phyloP scores from a whole-genome alignment of 257 asterid species.

The Solanum corneliomulleri region DNA sequence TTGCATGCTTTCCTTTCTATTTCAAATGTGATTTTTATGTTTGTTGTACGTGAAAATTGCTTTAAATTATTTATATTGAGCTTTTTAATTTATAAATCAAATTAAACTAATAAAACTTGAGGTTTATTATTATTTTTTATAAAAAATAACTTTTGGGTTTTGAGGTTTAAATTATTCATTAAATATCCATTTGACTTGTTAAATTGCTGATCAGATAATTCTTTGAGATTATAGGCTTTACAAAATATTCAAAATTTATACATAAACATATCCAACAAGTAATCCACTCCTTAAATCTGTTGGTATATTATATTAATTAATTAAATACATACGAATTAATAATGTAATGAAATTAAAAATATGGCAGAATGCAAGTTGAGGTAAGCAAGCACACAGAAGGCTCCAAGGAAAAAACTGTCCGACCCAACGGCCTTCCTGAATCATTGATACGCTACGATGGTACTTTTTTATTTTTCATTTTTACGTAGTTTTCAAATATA shows the following conservation, averaged over 20 bases:
- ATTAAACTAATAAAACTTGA: no score
- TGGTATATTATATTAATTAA: neutral
- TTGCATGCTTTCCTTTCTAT: no score
- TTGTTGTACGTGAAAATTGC: no score
- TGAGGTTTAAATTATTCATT: neutral
- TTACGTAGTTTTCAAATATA: neutral
- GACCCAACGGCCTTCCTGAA: slow-evolving; percentile 98
- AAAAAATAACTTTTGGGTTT: neutral
- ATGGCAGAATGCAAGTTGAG: slow-evolving; percentile 89
- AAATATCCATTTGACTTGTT: neutral
- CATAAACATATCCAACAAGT: neutral
- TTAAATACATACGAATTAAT: neutral
- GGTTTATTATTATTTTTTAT: no score
- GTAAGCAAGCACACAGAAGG: slow-evolving; percentile 99
- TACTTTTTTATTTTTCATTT: neutral
- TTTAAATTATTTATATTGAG: accelerated
- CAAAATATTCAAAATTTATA: neutral
- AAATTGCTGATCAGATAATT: neutral
- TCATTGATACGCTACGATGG: slow-evolving; percentile 96
- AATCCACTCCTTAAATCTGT: neutral
- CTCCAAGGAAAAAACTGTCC: slow-evolving; percentile 40
- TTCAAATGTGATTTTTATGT: no score
- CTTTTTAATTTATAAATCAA: no score
- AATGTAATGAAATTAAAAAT: neutral
- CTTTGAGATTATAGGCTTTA: neutral